Conservation (phyloP, 2,329 filamentous ascomycete species). For the Cladorrhinum sp. region DNA sequence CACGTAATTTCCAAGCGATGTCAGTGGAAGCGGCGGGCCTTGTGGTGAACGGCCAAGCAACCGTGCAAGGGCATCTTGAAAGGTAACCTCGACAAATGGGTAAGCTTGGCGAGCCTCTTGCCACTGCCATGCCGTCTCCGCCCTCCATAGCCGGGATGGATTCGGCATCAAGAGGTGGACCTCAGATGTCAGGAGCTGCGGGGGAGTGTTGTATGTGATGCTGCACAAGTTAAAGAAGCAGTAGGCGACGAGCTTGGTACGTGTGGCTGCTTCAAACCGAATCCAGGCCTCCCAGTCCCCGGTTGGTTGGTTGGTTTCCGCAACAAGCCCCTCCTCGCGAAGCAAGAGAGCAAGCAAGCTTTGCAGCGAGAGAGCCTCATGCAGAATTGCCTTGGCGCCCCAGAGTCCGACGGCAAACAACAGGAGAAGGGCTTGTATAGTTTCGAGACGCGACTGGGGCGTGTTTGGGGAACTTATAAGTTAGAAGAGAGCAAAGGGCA, state of each 20-base stretch:
- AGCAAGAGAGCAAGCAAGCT: conserved; percentile 57
- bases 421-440: conserved; percentile 61
- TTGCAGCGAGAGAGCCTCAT: conserved; percentile 58
- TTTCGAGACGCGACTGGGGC: conserved; percentile 58
- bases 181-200: conserved; percentile 56
- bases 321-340: conserved; percentile 54
- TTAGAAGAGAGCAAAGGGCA: conserved; percentile 2
- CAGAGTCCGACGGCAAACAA: conserved; percentile 60
- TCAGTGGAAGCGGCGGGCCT: conserved; percentile 48
- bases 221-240: conserved; percentile 63
- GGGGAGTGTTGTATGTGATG: conserved; percentile 59
- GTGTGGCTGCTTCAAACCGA: conserved; percentile 52
- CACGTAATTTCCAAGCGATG: conserved; percentile 65
- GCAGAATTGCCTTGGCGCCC: conserved; percentile 58
- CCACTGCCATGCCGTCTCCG: conserved; percentile 58
- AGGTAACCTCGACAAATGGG: conserved; percentile 48
- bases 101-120: conserved; percentile 53
- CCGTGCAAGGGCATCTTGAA: conserved; percentile 56
- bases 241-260: conserved; percentile 59
- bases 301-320: conserved; percentile 44
- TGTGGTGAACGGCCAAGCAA: conserved; percentile 52
- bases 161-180: conserved; percentile 54
- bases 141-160: conserved; percentile 55
- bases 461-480: conserved; percentile 53
- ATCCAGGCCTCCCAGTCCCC: conserved; percentile 60